phyloP scores from a whole-genome alignment of 2,329 filamentous ascomycete species.

The Calonectria leucothoes region DNA sequence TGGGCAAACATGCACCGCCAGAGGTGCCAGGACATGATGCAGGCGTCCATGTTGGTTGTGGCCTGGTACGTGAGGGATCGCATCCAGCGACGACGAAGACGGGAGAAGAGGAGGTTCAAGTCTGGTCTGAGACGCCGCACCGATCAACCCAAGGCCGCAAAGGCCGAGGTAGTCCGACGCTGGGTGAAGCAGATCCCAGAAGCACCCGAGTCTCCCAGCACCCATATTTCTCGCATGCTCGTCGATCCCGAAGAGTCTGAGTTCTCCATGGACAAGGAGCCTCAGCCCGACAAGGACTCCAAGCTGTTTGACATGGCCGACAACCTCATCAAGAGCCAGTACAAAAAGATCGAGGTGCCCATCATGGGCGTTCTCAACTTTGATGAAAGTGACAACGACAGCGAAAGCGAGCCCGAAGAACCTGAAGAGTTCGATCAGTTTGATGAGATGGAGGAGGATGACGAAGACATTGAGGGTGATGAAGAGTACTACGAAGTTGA shows the following conservation, averaged over 20 bases:
- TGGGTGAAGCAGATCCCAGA: constrained; percentile 57
- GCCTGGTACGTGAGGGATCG: constrained; percentile 63
- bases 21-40: constrained; percentile 61
- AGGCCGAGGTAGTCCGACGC: constrained; percentile 54
- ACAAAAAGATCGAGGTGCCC: constrained; percentile 58
- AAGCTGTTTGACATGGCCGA: constrained; percentile 58
- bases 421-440: constrained; percentile 41
- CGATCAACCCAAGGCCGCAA: constrained; percentile 48
- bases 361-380: constrained; percentile 58
- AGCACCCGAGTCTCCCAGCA: constrained; percentile 46
- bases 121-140: constrained; percentile 51
- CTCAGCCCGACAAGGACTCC: constrained; percentile 53
- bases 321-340: constrained; percentile 60
- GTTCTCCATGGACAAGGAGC: constrained; percentile 55
- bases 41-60: constrained; percentile 61
- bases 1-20: constrained; percentile 60
- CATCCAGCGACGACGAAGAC: constrained; percentile 55
- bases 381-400: constrained; percentile 57
- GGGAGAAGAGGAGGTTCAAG: constrained; percentile 55
- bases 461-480: constrained; percentile 36
- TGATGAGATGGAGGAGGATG: constrained; percentile 42
- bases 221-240: constrained; percentile 37
- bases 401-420: constrained; percentile 47
- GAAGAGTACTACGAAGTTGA: constrained; percentile 44
- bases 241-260: constrained; percentile 52